Evolutionary conservation across 768 basidiomycete species (phyloP), one percentile per base, ranked within the genome.

Genomic region (Kwoniella mangroviensis): DNA sequence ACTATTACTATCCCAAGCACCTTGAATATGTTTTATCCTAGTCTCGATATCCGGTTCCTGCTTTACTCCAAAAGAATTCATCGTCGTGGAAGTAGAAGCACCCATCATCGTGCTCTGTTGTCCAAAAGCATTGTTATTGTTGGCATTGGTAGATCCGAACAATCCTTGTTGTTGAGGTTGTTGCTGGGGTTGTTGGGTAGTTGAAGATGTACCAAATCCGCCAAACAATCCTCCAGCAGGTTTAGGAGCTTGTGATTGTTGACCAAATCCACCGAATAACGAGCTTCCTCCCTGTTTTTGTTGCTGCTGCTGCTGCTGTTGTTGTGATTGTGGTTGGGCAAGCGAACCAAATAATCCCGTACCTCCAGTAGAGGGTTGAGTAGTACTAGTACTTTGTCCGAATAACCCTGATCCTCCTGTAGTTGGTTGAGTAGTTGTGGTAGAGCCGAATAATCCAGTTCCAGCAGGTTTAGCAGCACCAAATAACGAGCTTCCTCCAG

Each of bases 21-120:
- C 73, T 41, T 81, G 75, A 24, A 83, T 74, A 62, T 65, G 69
- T 67, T 69, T 76, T 40, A 83, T 83, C 45, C 79, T 68, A 62
- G 75, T 73, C 53, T 78, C 82, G 21, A 83, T 79, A 53, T 75
- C 70, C 22, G 72, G 57, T 49, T 81, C 80, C 53, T 68, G 71
- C 52, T 70, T 68, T 1, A 60, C 64, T 24, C 70, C 70, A 24
- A 70, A 64, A 3, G 62, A 45, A 58, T 69, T 63, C 11, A 26
- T 26, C 28, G 34, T 34, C 10, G 28, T 56, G 3, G 68, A 69
- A 42, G 68, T 69, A 11, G 67, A 68, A 34, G 67, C 67, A 54
- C n/a, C 41, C 59, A 68, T 55, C 13, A 21, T 34, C 19, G 15
- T 68, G 17, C 26, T 51, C 53, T 19, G 24, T 43, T 60, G 58